These are phyloP conservation scores for Suillus subluteus DNA, from an alignment of 768 basidiomycete genomes.

Conservation along the genomic window DNA sequence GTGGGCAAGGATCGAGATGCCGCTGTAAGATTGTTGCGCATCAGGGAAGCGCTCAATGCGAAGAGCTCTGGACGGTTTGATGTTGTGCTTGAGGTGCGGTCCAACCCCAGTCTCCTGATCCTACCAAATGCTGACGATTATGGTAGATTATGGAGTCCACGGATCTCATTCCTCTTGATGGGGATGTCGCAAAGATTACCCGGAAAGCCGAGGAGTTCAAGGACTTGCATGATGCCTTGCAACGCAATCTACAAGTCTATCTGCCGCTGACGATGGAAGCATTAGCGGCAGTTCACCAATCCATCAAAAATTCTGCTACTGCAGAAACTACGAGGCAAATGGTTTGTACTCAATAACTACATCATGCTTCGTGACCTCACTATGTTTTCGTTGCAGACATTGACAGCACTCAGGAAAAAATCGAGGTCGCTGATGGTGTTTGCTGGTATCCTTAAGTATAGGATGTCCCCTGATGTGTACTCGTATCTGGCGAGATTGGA, in stretches of 20 bases:
- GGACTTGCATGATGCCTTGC: slow-evolving; percentile 82
- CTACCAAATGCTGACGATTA: background rate
- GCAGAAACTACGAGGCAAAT: slow-evolving; percentile 79
- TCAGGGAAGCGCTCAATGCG: slow-evolving; percentile 80
- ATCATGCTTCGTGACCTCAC: slow-evolving; percentile 23
- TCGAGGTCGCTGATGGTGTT: slow-evolving; percentile 88
- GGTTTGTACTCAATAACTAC: slow-evolving; percentile 46
- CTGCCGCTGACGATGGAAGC: slow-evolving; percentile 92
- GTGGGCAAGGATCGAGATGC: slow-evolving; percentile 76
- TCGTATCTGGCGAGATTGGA: slow-evolving; percentile 84
- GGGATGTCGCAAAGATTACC: slow-evolving; percentile 84
- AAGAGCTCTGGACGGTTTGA: slow-evolving; percentile 76
- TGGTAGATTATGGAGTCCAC: slow-evolving; percentile 83
- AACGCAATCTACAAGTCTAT: slow-evolving; percentile 88
- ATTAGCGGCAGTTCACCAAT: slow-evolving; percentile 80
- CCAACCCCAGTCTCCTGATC: background rate
- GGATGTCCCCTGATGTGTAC: slow-evolving; percentile 90
- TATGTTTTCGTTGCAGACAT: slow-evolving; percentile 46
- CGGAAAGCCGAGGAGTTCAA: slow-evolving; percentile 89
- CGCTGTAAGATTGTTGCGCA: slow-evolving; percentile 71
- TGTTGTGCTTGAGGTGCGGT: slow-evolving; percentile 75
- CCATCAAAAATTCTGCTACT: slow-evolving; percentile 68
- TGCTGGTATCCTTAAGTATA: slow-evolving; percentile 84
- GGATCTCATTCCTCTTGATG: slow-evolving; percentile 83
- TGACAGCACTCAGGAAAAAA: slow-evolving; percentile 72